A percentile compares a stretch with the other conserved stretches of the same genome.
Evolutionary conservation across 805 yeast genomes (phyloP).

Genomic region (Ogataea kodamae): DNA sequence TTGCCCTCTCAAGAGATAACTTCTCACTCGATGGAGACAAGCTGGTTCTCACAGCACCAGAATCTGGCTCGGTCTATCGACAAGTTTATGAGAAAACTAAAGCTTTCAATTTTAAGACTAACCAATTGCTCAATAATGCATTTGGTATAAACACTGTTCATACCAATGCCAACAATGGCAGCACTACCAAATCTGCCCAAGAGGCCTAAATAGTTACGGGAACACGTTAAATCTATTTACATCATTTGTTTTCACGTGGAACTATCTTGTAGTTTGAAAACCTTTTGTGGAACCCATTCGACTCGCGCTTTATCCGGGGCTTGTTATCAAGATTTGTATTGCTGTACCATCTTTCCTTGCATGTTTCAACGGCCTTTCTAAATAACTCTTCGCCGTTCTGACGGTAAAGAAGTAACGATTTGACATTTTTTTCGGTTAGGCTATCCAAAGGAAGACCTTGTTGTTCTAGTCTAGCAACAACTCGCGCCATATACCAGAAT

Average conservation of each 20-base stretch:
- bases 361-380: conserved; percentile 56
- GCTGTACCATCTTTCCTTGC: conserved; percentile 45
- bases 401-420: conserved; percentile 44
- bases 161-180: too few relatives aligned
- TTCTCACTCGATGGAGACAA: conserved; percentile 49
- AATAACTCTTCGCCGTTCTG: conserved; percentile 53
- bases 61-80: conserved; percentile 56
- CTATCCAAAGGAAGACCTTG: conserved; percentile 53
- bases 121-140: conserved; percentile 50
- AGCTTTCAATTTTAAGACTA: conserved; percentile 56
- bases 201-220: conserved; percentile 7
- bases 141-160: conserved; percentile 22
- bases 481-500: conserved; percentile 74
- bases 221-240: conserved; percentile 14
- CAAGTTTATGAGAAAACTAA: conserved; percentile 68
- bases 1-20: conserved; percentile 16
- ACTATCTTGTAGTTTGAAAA: conserved; percentile 30
- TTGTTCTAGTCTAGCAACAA: conserved; percentile 73
- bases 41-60: conserved; percentile 49
- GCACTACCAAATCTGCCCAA: conserved; percentile 13
- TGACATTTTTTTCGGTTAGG: conserved; percentile 55
- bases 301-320: conserved; percentile 31
- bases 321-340: conserved; percentile 22
- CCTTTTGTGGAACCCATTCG: conserved; percentile 31
- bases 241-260: conserved; percentile 26